A percentile compares a stretch with the other conserved stretches of the same genome.
Evolutionary conservation across 495 filamentous ascomycete genomes (phyloP).

Genomic region (Poronia punctata): DNA sequence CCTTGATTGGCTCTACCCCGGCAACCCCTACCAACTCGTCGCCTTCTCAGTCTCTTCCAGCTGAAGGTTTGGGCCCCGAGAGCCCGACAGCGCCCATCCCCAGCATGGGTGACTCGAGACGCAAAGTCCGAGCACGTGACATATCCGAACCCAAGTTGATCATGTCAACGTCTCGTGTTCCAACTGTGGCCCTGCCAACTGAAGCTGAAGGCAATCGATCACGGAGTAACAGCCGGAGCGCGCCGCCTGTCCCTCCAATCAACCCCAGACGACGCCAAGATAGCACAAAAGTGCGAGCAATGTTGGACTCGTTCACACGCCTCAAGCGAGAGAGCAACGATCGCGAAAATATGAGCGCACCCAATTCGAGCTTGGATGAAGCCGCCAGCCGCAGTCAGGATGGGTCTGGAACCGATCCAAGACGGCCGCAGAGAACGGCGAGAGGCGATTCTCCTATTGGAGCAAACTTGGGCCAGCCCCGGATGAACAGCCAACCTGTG

Average conservation of each 20-base stretch:
- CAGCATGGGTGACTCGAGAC: conserved; percentile 44
- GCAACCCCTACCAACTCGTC: conserved; percentile 40
- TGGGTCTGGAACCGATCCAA: conserved; percentile 33
- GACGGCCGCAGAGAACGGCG: conserved; percentile 49
- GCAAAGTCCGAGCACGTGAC: conserved; percentile 60
- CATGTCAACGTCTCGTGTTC: conserved; percentile 67
- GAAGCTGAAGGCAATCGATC: conserved; percentile 18
- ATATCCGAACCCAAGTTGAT: conserved; percentile 82
- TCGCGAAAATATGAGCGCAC: conserved; percentile 14
- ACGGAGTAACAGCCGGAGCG: conserved; percentile 31
- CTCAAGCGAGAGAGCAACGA: conserved; percentile 29
- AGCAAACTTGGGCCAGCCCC: conserved; percentile 31
- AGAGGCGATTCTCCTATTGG: not conserved
- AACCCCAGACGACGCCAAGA: conserved; percentile 60
- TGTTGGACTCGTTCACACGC: conserved; percentile 44
- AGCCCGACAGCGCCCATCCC: conserved; percentile 17
- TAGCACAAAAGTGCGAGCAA: conserved; percentile 45
- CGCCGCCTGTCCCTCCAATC: conserved; percentile 61
- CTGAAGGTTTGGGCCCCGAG: conserved; percentile 19
- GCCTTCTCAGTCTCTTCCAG: conserved; percentile 23
- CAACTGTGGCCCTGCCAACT: conserved; percentile 53
- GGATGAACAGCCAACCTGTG: conserved; percentile 30
- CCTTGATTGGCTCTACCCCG: conserved; percentile 51
- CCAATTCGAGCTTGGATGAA: conserved; percentile 15
- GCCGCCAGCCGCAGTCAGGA: conserved; percentile 34